Percentiles rank a stretch among this genome's conserved stretches.
Evolutionary conservation across 805 yeast species (phyloP).

Genomic region (Kuraishia borneana): DNA sequence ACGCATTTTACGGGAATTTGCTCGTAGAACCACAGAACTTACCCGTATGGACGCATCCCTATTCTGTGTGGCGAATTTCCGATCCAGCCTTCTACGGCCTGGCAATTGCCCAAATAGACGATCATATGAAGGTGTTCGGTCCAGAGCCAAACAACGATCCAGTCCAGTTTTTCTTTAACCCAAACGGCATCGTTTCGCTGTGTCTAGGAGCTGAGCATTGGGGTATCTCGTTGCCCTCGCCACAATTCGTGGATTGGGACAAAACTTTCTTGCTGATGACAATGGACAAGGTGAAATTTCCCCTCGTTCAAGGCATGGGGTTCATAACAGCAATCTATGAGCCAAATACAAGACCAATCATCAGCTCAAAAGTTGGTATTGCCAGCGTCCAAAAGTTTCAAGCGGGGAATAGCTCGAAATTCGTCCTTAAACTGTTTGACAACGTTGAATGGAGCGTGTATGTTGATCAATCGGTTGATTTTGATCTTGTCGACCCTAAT

Average conservation of each 20-base stretch:
- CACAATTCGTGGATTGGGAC: conserved; percentile 7
- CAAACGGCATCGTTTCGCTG: conserved; percentile 50
- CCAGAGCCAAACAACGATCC: conserved; percentile 31
- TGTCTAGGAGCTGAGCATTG: conserved; percentile 35
- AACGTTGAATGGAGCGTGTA: conserved; percentile 60
- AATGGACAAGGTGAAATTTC: conserved; percentile 34
- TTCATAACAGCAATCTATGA: conserved; percentile 57
- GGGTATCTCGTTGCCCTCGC: conserved; percentile 7
- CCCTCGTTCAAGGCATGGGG: conserved; percentile 79
- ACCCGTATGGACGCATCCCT: conserved; percentile 71
- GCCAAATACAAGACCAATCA: conserved; percentile 37
- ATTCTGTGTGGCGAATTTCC: conserved; percentile 53
- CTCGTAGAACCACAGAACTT: conserved; percentile 49
- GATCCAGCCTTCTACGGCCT: conserved; percentile 36
- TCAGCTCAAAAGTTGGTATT: conserved; percentile 59
- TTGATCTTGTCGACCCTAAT: conserved; percentile 12
- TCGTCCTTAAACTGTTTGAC: conserved; percentile 40
- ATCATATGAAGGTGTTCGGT: conserved; percentile 51
- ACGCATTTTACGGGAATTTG: conserved; percentile 66
- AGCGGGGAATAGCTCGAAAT: conserved; percentile 34
- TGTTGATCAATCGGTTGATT: conserved; percentile 18
- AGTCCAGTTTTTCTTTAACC: conserved; percentile 47
- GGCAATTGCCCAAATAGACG: conserved; percentile 52
- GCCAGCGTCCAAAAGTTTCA: conserved; percentile 30
- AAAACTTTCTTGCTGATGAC: conserved; percentile 12